Evolutionary conservation across 441 rosid genomes (phyloP), one percentile per base, ranked within the genome.

Genomic region (Gossypium armourianum): DNA sequence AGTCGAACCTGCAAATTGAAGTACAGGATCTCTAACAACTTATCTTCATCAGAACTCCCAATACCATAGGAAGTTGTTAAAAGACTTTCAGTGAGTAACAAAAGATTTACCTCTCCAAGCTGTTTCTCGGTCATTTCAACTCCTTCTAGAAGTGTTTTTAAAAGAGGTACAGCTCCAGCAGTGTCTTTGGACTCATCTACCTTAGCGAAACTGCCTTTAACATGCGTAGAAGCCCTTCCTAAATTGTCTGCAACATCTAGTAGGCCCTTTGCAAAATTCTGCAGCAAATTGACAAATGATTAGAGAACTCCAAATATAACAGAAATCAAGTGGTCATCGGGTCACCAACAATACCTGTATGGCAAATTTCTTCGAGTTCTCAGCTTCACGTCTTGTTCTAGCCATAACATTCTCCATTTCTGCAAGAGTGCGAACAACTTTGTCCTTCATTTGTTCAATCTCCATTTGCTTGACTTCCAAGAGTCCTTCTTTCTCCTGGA

Each of bases 51-150:
- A 70, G 9, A 36, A n/a, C n/a, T 57, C 24, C n/a, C 12, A 26
- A 36, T 6, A 43, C 21, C 0, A 20, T 61, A 24, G 55, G 32
- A 76, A 15, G 60, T 55, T 0, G 3, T 21, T 9, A 52, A 2
- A 75, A 1, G 23, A 56, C 40, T 40, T 6, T 40, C 17, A 12
- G 24, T 29, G 17, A 62, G 29, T 19, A 49, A 63, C 3, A 3
- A 62, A 7, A 62, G 29, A 1, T 12, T 6, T 80, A 91, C 98
- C 88, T 86, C 91, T 10, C 71, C 80, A 69, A 94, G 85, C 79
- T 90, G 96, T 76, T 94, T 94, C 81, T 94, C 96, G 9, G 98
- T 94, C 98, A 91, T 94, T 78, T 87, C 96, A 76, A 94, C 98
- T 67, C 98, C 98, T 77, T 88, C 97, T 47, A 92, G 81, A 68